phyloP scores from a whole-genome alignment of 2,329 filamentous ascomycete species.

The Paraconiothyrium sp. region DNA sequence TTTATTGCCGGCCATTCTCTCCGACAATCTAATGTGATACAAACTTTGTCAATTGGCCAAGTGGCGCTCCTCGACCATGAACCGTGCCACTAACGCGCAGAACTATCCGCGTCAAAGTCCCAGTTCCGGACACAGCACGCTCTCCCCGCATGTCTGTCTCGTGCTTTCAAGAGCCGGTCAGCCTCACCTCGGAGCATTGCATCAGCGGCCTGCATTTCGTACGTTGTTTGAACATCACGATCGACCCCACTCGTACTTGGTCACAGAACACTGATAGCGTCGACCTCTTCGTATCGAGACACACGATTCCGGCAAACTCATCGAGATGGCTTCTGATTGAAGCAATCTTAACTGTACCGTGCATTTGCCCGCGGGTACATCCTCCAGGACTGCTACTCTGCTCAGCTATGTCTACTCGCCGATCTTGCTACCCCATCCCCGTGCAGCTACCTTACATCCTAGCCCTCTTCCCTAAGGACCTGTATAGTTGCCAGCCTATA shows the following conservation, averaged over 20 bases:
- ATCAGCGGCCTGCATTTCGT: not conserved
- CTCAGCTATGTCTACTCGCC: not conserved
- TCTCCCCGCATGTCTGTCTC: conserved; percentile 13
- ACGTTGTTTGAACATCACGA: not conserved
- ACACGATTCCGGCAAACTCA: not conserved
- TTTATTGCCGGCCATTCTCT: not conserved
- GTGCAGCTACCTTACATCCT: conserved; percentile 1
- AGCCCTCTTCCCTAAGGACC: not conserved
- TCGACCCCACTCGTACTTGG: not conserved
- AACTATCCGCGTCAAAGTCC: conserved; percentile 20
- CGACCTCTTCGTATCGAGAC: not conserved
- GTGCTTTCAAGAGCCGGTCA: not conserved
- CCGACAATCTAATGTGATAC: conserved; percentile 3
- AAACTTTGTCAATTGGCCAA: not conserved
- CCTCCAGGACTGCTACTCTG: not conserved
- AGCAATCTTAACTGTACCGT: not conserved
- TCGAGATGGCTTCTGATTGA: not conserved
- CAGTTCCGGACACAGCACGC: conserved; percentile 16
- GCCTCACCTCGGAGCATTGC: not conserved
- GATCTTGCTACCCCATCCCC: not conserved
- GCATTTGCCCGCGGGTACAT: not conserved
- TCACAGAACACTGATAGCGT: not conserved
- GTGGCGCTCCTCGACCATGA: conserved; percentile 7
- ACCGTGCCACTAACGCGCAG: conserved; percentile 22
- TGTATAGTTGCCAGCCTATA: conserved; percentile 20